Base-by-base conservation (phyloP, 2,329 filamentous ascomycete species). In the Parastagonospora avenae region DNA sequence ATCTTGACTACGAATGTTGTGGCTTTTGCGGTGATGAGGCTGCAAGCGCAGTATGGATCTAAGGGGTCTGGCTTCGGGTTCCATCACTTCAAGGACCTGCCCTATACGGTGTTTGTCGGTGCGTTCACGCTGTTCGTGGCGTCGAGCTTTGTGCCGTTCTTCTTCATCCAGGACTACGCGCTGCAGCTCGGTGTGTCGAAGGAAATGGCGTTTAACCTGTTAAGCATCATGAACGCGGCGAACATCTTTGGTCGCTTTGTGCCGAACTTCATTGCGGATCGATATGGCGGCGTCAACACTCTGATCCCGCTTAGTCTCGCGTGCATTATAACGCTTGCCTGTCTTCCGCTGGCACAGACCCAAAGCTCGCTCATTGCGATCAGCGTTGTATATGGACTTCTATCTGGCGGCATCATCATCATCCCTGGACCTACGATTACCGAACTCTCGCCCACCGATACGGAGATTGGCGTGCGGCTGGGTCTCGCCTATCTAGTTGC, bases 171-270 rank as follows among this genome's bases (percentile, higher is more conserved):
- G 30, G 54, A 60, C 27, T 63, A 62, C 46, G 60, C 56, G 14
- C 47, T 63, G 8, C 32, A 48, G 9, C 40, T 64, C 14, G 57
- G 59, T 10, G 46, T 59, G 11, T 40, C 44, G 43, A 62, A 76
- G 2, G 76, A 79, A 0, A 71, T 88, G 2, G 81, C 83, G 0
- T 86, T 83, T 59, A 89, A 87, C 59, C 74, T 89, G n/a, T 72
- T 89, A 5, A 80, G 85, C 2, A 85, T 89, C 52, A 75, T 88
- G 52, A 89, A 89, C 60, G 84, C 79, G 0, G 81, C 84, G 4
- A 70, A 64, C 42, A 63, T 70, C 7, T 74, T 78, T 65, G 76
- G 76, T 8, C 71, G 76, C 7, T 72, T 77, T 42, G 63, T 77
- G 5, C 76, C 76, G 0, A 77, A 76, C 39, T 67, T 68, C 37